Base-by-base conservation (phyloP, 768 basidiomycete species). In the Xanthoconium stramineum region DNA sequence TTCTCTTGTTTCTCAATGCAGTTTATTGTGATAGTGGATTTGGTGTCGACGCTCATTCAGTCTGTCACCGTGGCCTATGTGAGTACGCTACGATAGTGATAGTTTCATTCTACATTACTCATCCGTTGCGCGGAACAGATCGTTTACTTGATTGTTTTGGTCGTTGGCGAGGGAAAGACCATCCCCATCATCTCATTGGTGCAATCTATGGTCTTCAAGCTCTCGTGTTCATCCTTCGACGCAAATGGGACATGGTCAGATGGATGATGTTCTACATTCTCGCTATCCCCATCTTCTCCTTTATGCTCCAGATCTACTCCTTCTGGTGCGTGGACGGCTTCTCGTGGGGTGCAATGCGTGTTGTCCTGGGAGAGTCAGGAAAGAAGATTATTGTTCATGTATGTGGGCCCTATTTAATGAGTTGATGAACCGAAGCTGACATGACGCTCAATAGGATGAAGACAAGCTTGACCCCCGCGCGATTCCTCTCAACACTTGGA, bases 1-100 rank as follows among this genome's bases (percentile, higher is more conserved):
- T 97, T 98, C 83, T 98, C 95, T 69, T 96, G 93, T 77, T 98
- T 98, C 81, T 97, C 94, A 0, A 98, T 99, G 97, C 85, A 97
- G 13, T 98, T 98, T 70, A 78, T 98, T 37, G 96, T 98, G 65
- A 91, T 99, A 83, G 89, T 99, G 64, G 97, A 98, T 75, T 75
- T 98, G 51, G 69, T 99, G 36, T 94, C 91, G 13, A 94, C 91
- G 3, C 68, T 94, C 52, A 87, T 86, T 29, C 88, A 89, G 55
- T 90, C 92, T 1, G 89, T 94, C 62, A 91, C 88, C 1, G 89
- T 94, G 19, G 91, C 85, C 19, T 97, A 96, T 64, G 93, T 95
- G 67, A 68, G 93, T 83, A 28, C 81, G 24, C 33, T 47, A 0
- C 7, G 19, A 15, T 32, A n/a, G n/a, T n/a, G n/a, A n/a, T n/a